Base-by-base conservation (phyloP, 2,329 filamentous ascomycete genomes). In the Metarhizium sp. region DNA sequence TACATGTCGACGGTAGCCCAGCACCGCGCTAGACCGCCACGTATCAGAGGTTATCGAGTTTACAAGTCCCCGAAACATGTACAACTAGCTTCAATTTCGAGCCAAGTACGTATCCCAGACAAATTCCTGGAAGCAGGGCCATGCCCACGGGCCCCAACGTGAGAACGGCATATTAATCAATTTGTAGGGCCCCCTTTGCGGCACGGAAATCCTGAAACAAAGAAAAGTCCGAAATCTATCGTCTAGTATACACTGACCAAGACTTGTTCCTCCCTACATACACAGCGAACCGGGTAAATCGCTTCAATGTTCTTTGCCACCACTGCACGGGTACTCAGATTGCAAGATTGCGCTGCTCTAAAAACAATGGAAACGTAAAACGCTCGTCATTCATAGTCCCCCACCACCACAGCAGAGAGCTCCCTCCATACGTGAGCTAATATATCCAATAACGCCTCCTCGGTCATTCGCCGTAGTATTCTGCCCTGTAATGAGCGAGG, bases 191-290 rank as follows among this genome's bases (percentile, higher is more conserved):
- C 16, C 16, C 13, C n/a, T 16, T 43, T n/a, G 40, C n/a, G 16
- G 40, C 40, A 43, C 40, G 11, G 8, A 8, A 36, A 36, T 43
- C 11, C n/a, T 16, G 6, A 16, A 6, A 43, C 6, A 43, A 43
- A 43, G 14, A 43, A 43, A 43, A 16, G 16, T 16, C 6, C 11
- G 40, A 43, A 43, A 55, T 65, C 61, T 63, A 65, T 65, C 57
- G 25, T 65, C 63, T 65, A 65, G 52, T 64, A 57, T 63, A 63
- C 58, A 60, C n/a, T 43, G n/a, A 43, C 40, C 13, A 43, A 18
- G 40, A 10, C 25, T 14, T 43, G 10, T 6, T 16, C 40, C 40
- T n/a, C 40, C 14, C 40, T 43, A n/a, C 34, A 13, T 8, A 8
- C 34, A 36, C 34, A 36, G 34, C 34, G 1, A 14, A 43, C 11